Percentiles rank a stretch among this genome's conserved stretches.
phyloP scores from a whole-genome alignment of 176 grass and related monocot species.

The Tillandsia leiboldiana region DNA sequence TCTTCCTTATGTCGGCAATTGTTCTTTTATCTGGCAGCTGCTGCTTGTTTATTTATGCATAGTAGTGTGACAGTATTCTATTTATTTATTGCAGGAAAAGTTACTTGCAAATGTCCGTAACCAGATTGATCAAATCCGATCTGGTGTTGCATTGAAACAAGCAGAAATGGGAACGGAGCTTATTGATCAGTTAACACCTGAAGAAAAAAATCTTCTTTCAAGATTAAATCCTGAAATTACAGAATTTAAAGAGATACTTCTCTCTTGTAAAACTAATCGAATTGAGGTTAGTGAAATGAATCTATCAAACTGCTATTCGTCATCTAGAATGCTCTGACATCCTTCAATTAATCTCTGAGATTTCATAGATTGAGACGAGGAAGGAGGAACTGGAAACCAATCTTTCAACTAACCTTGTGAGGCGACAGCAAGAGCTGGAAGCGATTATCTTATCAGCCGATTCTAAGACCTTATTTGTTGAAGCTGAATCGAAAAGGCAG shows the following conservation, averaged over 20 bases:
- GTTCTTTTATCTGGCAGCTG: slow-evolving; percentile 7
- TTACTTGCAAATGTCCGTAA: slow-evolving; percentile 75
- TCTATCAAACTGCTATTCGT: slow-evolving; percentile 3
- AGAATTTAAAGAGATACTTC: slow-evolving; percentile 65
- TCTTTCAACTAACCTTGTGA: slow-evolving; percentile 94
- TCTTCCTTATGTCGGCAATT: background rate
- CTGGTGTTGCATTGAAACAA: slow-evolving; percentile 89
- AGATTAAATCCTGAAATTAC: slow-evolving; percentile 97
- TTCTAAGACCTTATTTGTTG: slow-evolving; percentile 53
- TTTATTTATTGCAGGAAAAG: slow-evolving; percentile 68
- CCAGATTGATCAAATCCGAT: slow-evolving; percentile 91
- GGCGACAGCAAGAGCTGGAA: slow-evolving; percentile 83
- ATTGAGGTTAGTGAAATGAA: slow-evolving; percentile 64
- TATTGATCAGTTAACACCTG: slow-evolving; percentile 87
- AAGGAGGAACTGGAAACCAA: slow-evolving; percentile 96
- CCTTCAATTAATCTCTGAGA: slow-evolving; percentile 10
- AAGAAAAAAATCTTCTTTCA: slow-evolving; percentile 82
- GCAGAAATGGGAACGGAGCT: slow-evolving; percentile 99
- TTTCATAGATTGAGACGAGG: slow-evolving; percentile 72
- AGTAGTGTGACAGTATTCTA: slow-evolving; percentile 3
- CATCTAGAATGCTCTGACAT: slow-evolving; percentile 1
- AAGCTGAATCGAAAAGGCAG: slow-evolving; percentile 68
- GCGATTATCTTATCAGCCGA: slow-evolving; percentile 81
- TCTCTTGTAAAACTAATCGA: slow-evolving; percentile 76
- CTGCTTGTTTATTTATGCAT: slow-evolving; percentile 1